Evolutionary conservation across 164 flowering plant genomes (phyloP), one percentile per base, ranked within the genome.

Genomic region (Vitis riparia): DNA sequence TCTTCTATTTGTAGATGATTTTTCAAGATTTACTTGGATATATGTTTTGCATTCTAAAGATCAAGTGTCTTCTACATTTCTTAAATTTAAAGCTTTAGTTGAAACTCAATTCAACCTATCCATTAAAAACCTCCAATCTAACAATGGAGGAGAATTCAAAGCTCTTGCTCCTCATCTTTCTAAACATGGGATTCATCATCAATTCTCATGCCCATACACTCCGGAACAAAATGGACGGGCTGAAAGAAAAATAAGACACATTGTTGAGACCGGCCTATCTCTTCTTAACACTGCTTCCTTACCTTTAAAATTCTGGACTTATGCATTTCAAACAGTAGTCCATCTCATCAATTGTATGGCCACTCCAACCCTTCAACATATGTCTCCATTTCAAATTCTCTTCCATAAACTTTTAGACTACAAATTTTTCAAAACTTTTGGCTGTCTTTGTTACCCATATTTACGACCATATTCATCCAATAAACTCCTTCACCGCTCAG

Each of bases 111-210:
- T 23, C 27, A 23, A 23, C 27, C 27, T 2, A 23, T 23, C 27
- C 27, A 23, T 23, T 23, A 23, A 23, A 23, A 23, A 2, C 27
- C 27, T 23, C 2, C 27, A 23, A 23, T 23, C 70, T 37, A 71
- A 75, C 56, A 47, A 66, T 62, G 77, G 81, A 0, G 73, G 77
- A 0, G 79, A 78, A 44, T 78, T 13, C 53, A n/a, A 9, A 23
- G 16, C 3, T 12, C 23, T 0, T 3, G 23, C 1, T 67, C 55
- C 10, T 15, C 27, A 23, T 23, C 0, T 75, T 15, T 6, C 14
- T 1, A 0, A 16, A 2, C 59, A 16, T 15, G 79, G 74, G 0
- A 76, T 76, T n/a, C 12, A 1, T 0, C 80, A 69, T 30, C 70
- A 66, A 1, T 1, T 55, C 9, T 30, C 75, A 2, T 75, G 75